These are phyloP conservation scores for Ajuga reptans DNA, from an alignment of 305 asterid genomes.

Conservation along the genomic window DNA sequence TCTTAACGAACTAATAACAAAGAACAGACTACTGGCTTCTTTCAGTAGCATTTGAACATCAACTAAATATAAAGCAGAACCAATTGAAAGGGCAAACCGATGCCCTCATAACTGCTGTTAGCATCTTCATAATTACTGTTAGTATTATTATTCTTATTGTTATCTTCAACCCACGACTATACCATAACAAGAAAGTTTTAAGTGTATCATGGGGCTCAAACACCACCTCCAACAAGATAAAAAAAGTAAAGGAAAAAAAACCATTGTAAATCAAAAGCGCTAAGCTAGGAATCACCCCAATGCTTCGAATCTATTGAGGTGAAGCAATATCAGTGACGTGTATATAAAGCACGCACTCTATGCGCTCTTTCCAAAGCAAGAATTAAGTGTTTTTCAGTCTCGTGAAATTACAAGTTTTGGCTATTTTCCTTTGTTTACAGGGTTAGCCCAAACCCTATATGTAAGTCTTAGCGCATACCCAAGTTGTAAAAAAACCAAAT, in stretches of 20 bases:
- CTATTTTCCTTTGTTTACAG: background rate
- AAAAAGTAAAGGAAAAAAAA: no score
- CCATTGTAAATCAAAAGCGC: no score
- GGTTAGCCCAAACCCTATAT: background rate
- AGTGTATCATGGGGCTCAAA: constrained; percentile 7
- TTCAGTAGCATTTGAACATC: constrained; percentile 9
- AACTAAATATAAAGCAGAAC: background rate
- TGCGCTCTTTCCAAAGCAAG: background rate
- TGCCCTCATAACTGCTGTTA: constrained; percentile 6
- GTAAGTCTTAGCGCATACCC: background rate
- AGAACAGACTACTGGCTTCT: constrained; percentile 1
- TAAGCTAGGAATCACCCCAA: background rate
- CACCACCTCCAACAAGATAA: no score
- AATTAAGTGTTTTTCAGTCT: no score
- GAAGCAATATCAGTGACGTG: no score
- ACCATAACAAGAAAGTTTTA: background rate
- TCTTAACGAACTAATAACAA: constrained; percentile 12
- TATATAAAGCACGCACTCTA: background rate
- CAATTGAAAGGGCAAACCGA: background rate
- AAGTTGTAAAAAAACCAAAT: background rate
- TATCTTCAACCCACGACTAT: background rate
- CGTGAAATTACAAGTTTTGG: background rate
- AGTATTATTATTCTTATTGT: no score
- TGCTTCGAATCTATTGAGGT: no score
- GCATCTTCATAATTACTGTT: background rate